A percentile compares a stretch with the other conserved stretches of the same genome.
These are phyloP conservation scores for Colletotrichum coccodes DNA, from an alignment of 2,329 filamentous ascomycete genomes.

Conservation along the genomic window DNA sequence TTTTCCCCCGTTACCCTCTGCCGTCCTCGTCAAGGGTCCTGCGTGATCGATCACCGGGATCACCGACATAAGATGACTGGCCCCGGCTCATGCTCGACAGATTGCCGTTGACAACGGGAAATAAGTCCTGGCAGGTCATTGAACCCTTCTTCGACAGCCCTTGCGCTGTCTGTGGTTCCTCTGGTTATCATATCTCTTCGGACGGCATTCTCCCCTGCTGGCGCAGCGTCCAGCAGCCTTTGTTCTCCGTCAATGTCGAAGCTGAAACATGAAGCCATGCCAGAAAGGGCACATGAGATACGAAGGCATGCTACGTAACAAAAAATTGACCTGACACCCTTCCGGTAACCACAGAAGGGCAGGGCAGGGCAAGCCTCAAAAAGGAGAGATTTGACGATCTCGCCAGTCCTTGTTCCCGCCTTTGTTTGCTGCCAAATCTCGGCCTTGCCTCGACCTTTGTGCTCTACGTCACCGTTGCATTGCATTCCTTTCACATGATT, in stretches of 20 bases:
- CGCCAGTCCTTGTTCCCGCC: slow-evolving; percentile 14
- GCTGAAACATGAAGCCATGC: slow-evolving; percentile 30
- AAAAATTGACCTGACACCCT: slow-evolving; percentile 5
- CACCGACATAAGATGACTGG: slow-evolving; percentile 2
- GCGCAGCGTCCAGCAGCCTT: neutral
- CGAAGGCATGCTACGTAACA: slow-evolving; percentile 6
- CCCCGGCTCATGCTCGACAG: slow-evolving; percentile 17
- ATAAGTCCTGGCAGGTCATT: neutral
- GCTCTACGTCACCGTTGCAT: slow-evolving; percentile 13
- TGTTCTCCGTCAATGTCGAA: slow-evolving; percentile 3
- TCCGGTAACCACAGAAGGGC: neutral
- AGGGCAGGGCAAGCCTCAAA: neutral
- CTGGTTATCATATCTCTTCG: neutral
- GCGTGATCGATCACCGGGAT: slow-evolving; percentile 13
- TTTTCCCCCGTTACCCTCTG: slow-evolving; percentile 2
- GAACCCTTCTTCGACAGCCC: neutral
- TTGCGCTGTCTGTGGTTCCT: neutral
- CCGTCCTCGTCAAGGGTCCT: neutral
- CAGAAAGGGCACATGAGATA: slow-evolving; percentile 14
- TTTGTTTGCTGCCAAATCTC: slow-evolving; percentile 10
- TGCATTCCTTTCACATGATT: slow-evolving; percentile 5
- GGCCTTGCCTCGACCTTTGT: slow-evolving; percentile 14
- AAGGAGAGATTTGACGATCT: neutral
- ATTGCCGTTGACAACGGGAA: slow-evolving; percentile 10
- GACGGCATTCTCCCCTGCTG: slow-evolving; percentile 2